Evolutionary conservation across 495 filamentous ascomycete species (phyloP).

Genomic region (Aspergillus sclerotioniger): DNA sequence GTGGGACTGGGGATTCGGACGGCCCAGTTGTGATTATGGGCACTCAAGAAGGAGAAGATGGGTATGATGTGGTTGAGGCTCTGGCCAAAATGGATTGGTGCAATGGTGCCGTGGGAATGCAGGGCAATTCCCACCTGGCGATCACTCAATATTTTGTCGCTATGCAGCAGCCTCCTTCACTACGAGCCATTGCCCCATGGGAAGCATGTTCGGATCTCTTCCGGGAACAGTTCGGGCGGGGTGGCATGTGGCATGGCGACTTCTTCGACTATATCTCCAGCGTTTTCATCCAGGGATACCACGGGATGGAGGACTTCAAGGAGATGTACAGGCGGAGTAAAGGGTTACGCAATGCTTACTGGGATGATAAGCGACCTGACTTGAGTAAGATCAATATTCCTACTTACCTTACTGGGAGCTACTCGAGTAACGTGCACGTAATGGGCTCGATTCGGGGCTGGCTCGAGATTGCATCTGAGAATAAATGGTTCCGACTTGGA

Average conservation of each 20-base stretch:
- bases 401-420: conserved; percentile 28
- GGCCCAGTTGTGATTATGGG: conserved; percentile 44
- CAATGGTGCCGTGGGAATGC: conserved; percentile 43
- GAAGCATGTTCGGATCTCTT: conserved; percentile 46
- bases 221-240: conserved; percentile 36
- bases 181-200: conserved; percentile 49
- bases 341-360: conserved; percentile 20
- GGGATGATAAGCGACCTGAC: conserved; percentile 31
- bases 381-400: conserved; percentile 25
- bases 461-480: conserved; percentile 19
- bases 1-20: conserved; percentile 40
- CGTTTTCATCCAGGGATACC: conserved; percentile 19
- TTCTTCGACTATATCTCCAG: conserved; percentile 26
- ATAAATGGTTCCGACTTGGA: conserved; percentile 32
- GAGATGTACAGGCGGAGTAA: conserved; percentile 29
- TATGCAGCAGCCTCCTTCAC: conserved; percentile 33
- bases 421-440: conserved; percentile 32
- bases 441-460: conserved; percentile 39
- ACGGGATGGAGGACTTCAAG: conserved; percentile 29
- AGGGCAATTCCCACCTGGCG: conserved; percentile 42
- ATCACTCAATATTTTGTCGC: conserved; percentile 46
- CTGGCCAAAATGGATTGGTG: conserved; percentile 43
- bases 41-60: conserved; percentile 43
- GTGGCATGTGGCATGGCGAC: conserved; percentile 31
- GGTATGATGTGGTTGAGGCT: conserved; percentile 46